A percentile compares a stretch with the other conserved stretches of the same genome.
phyloP scores from a whole-genome alignment of 73 alveolate genomes.

The Strombidium stylifer region DNA sequence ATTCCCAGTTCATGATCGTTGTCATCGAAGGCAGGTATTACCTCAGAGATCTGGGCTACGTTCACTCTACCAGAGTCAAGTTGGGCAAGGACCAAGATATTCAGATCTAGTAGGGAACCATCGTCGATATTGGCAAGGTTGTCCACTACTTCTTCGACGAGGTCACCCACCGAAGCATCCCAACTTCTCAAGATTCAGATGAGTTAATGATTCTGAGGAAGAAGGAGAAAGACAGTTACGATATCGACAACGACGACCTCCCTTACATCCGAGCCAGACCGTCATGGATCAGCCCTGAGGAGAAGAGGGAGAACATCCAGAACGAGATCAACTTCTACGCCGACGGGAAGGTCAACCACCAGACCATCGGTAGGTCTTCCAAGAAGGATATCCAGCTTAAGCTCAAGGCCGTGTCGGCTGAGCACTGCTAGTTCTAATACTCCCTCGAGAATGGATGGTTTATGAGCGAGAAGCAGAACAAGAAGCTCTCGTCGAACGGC shows the following conservation, averaged over 20 bases:
- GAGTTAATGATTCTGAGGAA: slow-evolving; percentile 4
- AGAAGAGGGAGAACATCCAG: slow-evolving; percentile 15
- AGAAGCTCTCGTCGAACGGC: slow-evolving; percentile 25
- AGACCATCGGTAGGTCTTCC: slow-evolving; percentile 22
- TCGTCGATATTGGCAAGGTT: slow-evolving; percentile 33
- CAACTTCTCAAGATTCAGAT: neutral
- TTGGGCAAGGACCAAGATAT: neutral
- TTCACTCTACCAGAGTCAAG: slow-evolving; percentile 33
- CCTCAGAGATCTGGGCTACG: slow-evolving; percentile 30
- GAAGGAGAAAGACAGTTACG: slow-evolving; percentile 6
- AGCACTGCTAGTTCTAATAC: slow-evolving; percentile 30
- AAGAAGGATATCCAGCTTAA: slow-evolving; percentile 16
- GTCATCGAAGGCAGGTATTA: slow-evolving; percentile 9
- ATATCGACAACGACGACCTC: slow-evolving; percentile 15
- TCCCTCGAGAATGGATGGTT: slow-evolving; percentile 17
- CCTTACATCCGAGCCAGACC: slow-evolving; percentile 31
- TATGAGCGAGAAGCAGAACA: slow-evolving; percentile 15
- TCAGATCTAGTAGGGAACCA: slow-evolving; percentile 24
- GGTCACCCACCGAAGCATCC: neutral
- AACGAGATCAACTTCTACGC: slow-evolving; percentile 17
- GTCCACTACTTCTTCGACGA: slow-evolving; percentile 34
- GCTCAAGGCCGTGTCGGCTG: slow-evolving; percentile 37
- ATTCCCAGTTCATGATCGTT: slow-evolving; percentile 24
- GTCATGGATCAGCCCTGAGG: slow-evolving; percentile 35
- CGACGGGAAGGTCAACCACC: neutral